These are phyloP conservation scores for Fusarium succisae DNA, from an alignment of 2,329 filamentous ascomycete genomes.

Conservation along the genomic window DNA sequence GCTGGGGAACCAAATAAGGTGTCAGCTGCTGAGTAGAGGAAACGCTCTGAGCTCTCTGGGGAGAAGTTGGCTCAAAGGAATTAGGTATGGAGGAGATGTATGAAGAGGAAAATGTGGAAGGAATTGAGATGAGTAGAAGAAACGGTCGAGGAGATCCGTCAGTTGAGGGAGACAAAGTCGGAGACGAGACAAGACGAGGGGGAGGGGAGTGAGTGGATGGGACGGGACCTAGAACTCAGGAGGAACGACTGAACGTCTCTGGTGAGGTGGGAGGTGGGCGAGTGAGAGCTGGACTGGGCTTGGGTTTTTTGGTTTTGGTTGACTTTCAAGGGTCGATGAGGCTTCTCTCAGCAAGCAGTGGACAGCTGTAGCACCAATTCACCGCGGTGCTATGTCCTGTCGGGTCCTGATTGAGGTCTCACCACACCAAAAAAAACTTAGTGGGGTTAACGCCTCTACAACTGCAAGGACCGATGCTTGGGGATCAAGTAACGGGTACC, in stretches of 20 bases:
- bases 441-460: slow-evolving; percentile 38
- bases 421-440: slow-evolving; percentile 38
- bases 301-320: slow-evolving; percentile 41
- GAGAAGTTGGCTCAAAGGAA: slow-evolving; percentile 41
- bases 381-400: slow-evolving; percentile 19
- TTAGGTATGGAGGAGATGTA: slow-evolving; percentile 41
- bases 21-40: slow-evolving; percentile 35
- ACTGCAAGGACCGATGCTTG: slow-evolving; percentile 15
- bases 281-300: slow-evolving; percentile 43
- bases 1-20: slow-evolving; percentile 37
- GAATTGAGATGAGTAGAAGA: slow-evolving; percentile 34
- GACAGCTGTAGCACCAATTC: slow-evolving; percentile 7
- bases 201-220: slow-evolving; percentile 19
- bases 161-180: slow-evolving; percentile 39
- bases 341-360: slow-evolving; percentile 35
- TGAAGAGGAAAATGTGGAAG: slow-evolving; percentile 29
- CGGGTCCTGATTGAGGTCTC: slow-evolving; percentile 14
- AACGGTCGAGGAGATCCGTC: slow-evolving; percentile 38
- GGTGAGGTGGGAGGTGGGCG: slow-evolving; percentile 40
- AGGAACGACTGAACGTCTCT: slow-evolving; percentile 33
- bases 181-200: slow-evolving; percentile 15
- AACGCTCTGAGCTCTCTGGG: slow-evolving; percentile 41
- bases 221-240: slow-evolving; percentile 43
- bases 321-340: slow-evolving; percentile 41
- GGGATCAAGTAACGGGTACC: slow-evolving; percentile 30